A percentile compares a stretch with the other conserved stretches of the same genome.
These are phyloP conservation scores for Coniosporium tulheliwenetii DNA, from an alignment of 2,329 filamentous ascomycete genomes.

Conservation along the genomic window DNA sequence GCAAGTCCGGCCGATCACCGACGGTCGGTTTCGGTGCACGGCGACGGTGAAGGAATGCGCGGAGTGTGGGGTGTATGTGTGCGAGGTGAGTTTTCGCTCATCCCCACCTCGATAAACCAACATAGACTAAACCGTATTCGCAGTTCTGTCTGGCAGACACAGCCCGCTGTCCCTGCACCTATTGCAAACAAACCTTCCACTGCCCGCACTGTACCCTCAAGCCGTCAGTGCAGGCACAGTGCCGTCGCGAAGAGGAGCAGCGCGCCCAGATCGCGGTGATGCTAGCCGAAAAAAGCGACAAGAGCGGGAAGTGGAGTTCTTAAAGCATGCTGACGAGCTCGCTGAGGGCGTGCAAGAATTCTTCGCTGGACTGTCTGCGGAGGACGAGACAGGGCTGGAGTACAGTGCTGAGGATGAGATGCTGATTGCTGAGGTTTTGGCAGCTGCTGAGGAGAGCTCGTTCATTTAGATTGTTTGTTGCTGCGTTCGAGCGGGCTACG, in stretches of 20 bases:
- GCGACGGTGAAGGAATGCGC: slow-evolving; percentile 20
- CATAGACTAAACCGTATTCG: not conserved
- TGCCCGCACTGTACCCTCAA: slow-evolving; percentile 21
- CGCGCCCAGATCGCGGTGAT: not conserved
- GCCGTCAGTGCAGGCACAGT: slow-evolving; percentile 16
- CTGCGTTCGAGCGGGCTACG: too few species aligned
- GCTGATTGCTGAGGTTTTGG: too few species aligned
- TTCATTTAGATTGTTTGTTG: too few species aligned
- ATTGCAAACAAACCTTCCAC: slow-evolving; percentile 22
- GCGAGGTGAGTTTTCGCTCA: slow-evolving; percentile 17
- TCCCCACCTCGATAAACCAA: slow-evolving; percentile 4
- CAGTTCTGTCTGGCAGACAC: slow-evolving; percentile 6
- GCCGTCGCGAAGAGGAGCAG: slow-evolving; percentile 18
- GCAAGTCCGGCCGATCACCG: slow-evolving; percentile 19
- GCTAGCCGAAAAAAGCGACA: slow-evolving; percentile 10
- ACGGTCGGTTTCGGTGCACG: slow-evolving; percentile 19
- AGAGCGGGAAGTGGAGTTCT: slow-evolving; percentile 11
- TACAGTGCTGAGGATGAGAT: too few species aligned
- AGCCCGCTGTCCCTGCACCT: slow-evolving; percentile 20
- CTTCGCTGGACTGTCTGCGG: not conserved
- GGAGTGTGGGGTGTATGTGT: slow-evolving; percentile 23
- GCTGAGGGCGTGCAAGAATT: not conserved
- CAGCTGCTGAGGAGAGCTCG: too few species aligned
- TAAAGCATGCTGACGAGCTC: slow-evolving; percentile 5
- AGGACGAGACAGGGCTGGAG: too few species aligned